Base-by-base conservation (phyloP, 345 rosid species). In the Litchi chinensis region DNA sequence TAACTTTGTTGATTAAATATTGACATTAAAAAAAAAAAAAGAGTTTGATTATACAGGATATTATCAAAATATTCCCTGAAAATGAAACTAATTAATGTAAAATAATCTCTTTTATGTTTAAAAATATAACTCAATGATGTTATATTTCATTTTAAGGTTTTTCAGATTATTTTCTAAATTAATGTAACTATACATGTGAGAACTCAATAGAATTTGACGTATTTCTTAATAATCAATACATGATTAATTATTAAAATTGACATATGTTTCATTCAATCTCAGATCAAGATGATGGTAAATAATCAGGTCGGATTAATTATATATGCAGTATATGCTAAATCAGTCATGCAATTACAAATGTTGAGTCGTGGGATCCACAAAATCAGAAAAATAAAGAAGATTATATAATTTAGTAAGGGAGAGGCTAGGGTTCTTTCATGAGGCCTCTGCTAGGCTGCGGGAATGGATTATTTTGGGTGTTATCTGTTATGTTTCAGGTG, bases 281-380 rank as follows among this genome's bases (percentile, higher is more conserved):
- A n/a, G 56, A 59, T 59, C 50, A 5, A 39, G 11, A 40, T 64
- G 3, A 10, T 13, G 24, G 37, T 6, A 64, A 41, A 6, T 43
- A 21, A 43, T 65, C 10, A 28, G 2, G 15, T 75, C 8, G 37
- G 50, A 19, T 32, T 44, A 64, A 19, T 32, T 63, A 64, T 16
- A 59, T 9, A 32, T 32, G 37, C 37, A 32, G 37, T 32, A 32
- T 32, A 32, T 32, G 4, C 37, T 32, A 32, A 32, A 32, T 63
- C 9, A 43, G 16, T 63, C 62, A 63, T 9, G 26, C 56, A 50
- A 11, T 59, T 18, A 71, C 1, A 26, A 0, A 26, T 32, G 65
- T 50, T 0, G 3, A 65, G 28, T 63, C 24, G 48, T 71, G 77
- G 68, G 67, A 73, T 76, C 78, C 77, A 71, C 81, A 19, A 19